Percentiles rank a stretch among this genome's conserved stretches.
Conservation (phyloP, 129 eudicot species). For the Deinandra increscens region DNA sequence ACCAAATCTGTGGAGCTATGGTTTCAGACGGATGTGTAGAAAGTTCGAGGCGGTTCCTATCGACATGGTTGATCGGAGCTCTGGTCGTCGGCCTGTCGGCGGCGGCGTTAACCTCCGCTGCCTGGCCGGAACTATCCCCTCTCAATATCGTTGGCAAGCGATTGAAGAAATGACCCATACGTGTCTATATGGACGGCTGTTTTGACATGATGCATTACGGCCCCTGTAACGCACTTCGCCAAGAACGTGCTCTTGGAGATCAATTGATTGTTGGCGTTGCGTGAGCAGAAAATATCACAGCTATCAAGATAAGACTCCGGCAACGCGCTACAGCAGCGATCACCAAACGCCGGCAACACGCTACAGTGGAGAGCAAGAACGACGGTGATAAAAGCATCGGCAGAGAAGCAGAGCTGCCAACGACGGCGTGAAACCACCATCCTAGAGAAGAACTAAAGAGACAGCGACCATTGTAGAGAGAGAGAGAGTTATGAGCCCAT, state of each 20-base stretch:
- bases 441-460: no score
- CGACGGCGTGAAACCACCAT: no score
- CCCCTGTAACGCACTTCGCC: constrained; percentile 96
- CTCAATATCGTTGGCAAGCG: constrained; percentile 24
- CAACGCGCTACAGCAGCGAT: no score
- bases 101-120: constrained; percentile 41
- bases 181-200: constrained; percentile 99
- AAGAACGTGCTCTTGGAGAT: constrained; percentile 96
- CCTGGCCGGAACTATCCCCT: constrained; percentile 36
- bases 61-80: constrained; percentile 74
- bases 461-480: no score
- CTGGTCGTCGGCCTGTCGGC: constrained; percentile 50
- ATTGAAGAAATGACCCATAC: constrained; percentile 71
- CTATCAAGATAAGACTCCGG: no score
- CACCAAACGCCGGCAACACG: no score
- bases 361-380: no score
- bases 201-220: constrained; percentile 99
- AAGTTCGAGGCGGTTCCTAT: constrained; percentile 42
- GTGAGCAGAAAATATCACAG: no score
- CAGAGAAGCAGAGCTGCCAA: no score
- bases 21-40: constrained; percentile 35
- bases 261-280: constrained; percentile 98
- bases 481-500: no score
- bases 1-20: neutral
- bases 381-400: no score